Base-by-base conservation (phyloP, 495 filamentous ascomycete species). In the Ramalina intermedia region DNA sequence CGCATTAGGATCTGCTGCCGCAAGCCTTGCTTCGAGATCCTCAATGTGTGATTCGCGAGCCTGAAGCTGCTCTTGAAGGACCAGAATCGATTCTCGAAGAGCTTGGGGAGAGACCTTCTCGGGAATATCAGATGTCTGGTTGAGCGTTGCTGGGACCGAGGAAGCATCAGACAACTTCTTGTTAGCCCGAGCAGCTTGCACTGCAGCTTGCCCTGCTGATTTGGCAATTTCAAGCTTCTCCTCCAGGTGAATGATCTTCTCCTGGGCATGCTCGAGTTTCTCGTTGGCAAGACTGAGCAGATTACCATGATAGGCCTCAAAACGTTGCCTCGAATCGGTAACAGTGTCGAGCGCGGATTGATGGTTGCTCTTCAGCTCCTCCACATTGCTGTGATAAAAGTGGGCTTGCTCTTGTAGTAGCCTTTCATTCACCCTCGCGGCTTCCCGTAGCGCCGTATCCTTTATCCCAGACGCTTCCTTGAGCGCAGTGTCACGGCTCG, bases 61-160 rank as follows among this genome's bases (percentile, higher is more conserved):
- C 58, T 96, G 90, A 40, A 98, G 76, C 59, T 98, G 91, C 61
- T 94, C 89, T 62, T 96, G 93, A 24, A 98, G 75, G 18, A 95
- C 91, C 59, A 93, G 73, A 58, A 98, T 94, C 6, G 90, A 94
- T 64, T 98, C 93, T 21, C 91, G 82, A 35, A 98, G 75, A 11
- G 91, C 91, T 63, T 95, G 87, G 6, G 88, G 86, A 13, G 87
- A 94, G 46, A 93, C 84, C 70, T 84, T 91, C 58, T 91, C 85
- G 0, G 85, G 85, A 20, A 78, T 63, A 18, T 75, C 69, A 39
- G 79, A 71, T 43, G 56, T 63, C 57, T 67, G 58, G 20, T 29
- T 23, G 48, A 61, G 64, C 9, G 67, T 62, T 56, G 71, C 63
- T 4, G 68, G 71, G 23, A 68, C 67, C 37, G 63, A 47, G 18